A percentile compares a stretch with the other conserved stretches of the same genome.
Evolutionary conservation across 352 stramenopile genomes (phyloP).

Genomic region (Albugo candida): DNA sequence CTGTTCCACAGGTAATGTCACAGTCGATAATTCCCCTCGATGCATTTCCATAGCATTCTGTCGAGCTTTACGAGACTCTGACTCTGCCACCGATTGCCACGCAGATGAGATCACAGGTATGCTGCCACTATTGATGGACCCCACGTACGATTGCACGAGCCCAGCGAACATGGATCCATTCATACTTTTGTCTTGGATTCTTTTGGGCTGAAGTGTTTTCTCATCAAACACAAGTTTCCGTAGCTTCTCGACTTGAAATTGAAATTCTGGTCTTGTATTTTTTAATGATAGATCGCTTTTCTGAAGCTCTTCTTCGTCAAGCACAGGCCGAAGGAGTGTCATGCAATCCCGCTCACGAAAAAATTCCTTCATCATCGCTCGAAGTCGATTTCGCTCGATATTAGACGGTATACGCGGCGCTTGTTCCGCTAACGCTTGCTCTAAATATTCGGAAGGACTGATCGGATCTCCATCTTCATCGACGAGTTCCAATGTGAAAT

Average conservation of each 20-base stretch:
- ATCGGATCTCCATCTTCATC: constrained; percentile 70
- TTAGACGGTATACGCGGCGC: constrained; percentile 33
- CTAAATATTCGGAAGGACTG: constrained; percentile 61
- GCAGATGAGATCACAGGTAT: constrained; percentile 75
- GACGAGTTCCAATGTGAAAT: constrained; percentile 75
- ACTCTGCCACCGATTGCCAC: constrained; percentile 69
- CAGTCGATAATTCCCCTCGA: constrained; percentile 28
- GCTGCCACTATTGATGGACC: constrained; percentile 73
- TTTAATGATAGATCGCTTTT: constrained; percentile 51
- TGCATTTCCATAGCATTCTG: constrained; percentile 33
- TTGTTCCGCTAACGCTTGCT: constrained; percentile 52
- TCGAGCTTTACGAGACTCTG: constrained; percentile 64
- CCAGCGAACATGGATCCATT: constrained; percentile 73
- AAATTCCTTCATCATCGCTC: constrained; percentile 71
- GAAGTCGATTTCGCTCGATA: constrained; percentile 58
- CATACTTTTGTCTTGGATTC: constrained; percentile 50
- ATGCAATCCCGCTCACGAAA: constrained; percentile 65
- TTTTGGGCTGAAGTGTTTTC: constrained; percentile 59
- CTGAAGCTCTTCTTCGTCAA: constrained; percentile 60
- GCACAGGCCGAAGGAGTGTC: constrained; percentile 62
- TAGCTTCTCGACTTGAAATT: constrained; percentile 37
- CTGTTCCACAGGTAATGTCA: constrained; percentile 46
- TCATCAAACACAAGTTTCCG: constrained; percentile 44
- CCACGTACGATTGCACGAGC: constrained; percentile 64
- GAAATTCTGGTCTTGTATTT: constrained; percentile 58